Percentiles rank a stretch among this genome's conserved stretches.
phyloP scores from a whole-genome alignment of 2,329 filamentous ascomycete species.

The Xylariaceae sp. region DNA sequence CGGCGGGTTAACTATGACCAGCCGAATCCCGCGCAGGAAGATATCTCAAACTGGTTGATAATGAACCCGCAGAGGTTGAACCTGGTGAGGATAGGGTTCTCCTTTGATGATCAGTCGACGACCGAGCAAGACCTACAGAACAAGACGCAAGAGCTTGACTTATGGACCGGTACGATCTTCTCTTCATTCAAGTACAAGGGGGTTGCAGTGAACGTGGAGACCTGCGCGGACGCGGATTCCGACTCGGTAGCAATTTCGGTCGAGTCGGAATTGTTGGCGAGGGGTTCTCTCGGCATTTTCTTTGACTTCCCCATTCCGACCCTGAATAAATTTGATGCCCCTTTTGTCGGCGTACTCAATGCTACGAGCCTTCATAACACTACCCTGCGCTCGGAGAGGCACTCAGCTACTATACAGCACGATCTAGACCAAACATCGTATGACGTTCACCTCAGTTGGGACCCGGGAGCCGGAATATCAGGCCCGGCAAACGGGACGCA shows the following conservation, averaged over 20 bases:
- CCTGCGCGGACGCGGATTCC: constrained; percentile 40
- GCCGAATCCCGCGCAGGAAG: constrained; percentile 36
- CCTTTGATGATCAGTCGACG: constrained; percentile 36
- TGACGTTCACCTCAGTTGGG: constrained; percentile 37
- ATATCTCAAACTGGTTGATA: constrained; percentile 40
- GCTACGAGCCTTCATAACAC: constrained; percentile 42
- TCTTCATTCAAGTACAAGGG: constrained; percentile 42
- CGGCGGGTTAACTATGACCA: constrained; percentile 39
- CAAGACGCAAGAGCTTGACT: constrained; percentile 40
- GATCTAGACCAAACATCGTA: constrained; percentile 40
- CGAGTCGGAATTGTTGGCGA: constrained; percentile 36
- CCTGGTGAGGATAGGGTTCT: constrained; percentile 43
- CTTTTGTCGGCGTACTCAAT: constrained; percentile 49
- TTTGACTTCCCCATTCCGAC: constrained; percentile 49
- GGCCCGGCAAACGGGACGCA: constrained; percentile 35
- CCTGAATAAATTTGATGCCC: constrained; percentile 48
- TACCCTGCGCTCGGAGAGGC: constrained; percentile 25
- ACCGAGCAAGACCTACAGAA: constrained; percentile 37
- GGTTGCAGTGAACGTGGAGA: constrained; percentile 37
- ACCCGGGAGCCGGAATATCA: constrained; percentile 31
- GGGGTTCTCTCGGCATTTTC: constrained; percentile 40
- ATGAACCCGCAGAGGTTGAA: constrained; percentile 49
- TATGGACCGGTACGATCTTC: constrained; percentile 42
- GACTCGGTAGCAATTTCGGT: constrained; percentile 42
- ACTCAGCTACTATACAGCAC: constrained; percentile 38